Percentiles rank a stretch among this genome's conserved stretches.
These are phyloP conservation scores for Starmera quercuum DNA, from an alignment of 805 yeast genomes.

Conservation along the genomic window DNA sequence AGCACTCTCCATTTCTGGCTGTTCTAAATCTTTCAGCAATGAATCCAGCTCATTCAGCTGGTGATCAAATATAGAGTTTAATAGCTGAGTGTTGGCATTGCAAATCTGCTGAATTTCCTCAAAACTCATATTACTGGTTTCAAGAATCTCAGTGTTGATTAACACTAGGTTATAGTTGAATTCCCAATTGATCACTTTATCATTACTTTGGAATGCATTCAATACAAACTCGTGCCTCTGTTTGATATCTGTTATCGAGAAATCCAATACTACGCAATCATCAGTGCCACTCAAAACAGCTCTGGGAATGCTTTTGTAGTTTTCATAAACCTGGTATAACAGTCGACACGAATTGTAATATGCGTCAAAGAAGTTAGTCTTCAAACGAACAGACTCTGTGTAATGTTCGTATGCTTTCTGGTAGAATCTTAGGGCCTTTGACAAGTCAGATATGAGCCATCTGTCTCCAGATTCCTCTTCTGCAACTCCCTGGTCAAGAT, in stretches of 20 bases:
- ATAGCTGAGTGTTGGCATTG: slow-evolving; percentile 4
- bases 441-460: slow-evolving; percentile 59
- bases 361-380: slow-evolving; percentile 30
- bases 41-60: slow-evolving; percentile 13
- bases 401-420: slow-evolving; percentile 47
- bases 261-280: slow-evolving; percentile 5
- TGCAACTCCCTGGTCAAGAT: slow-evolving; percentile 44
- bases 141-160: slow-evolving; percentile 10
- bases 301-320: slow-evolving; percentile 34
- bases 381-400: slow-evolving; percentile 19
- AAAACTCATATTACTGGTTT: slow-evolving; percentile 8
- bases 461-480: slow-evolving; percentile 74
- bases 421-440: slow-evolving; percentile 59
- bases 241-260: slow-evolving; percentile 7
- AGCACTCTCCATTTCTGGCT: slow-evolving; percentile 9
- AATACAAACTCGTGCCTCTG: slow-evolving; percentile 8
- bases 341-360: slow-evolving; percentile 54
- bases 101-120: slow-evolving; percentile 7
- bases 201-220: not conserved
- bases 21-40: slow-evolving; percentile 10
- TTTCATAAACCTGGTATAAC: slow-evolving; percentile 50
- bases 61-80: slow-evolving; percentile 7
- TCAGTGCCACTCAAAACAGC: slow-evolving; percentile 24
- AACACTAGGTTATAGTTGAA: slow-evolving; percentile 17
- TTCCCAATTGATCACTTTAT: slow-evolving; percentile 18